phyloP scores from a whole-genome alignment of 495 filamentous ascomycete genomes.

The Trichoderma parareesei region DNA sequence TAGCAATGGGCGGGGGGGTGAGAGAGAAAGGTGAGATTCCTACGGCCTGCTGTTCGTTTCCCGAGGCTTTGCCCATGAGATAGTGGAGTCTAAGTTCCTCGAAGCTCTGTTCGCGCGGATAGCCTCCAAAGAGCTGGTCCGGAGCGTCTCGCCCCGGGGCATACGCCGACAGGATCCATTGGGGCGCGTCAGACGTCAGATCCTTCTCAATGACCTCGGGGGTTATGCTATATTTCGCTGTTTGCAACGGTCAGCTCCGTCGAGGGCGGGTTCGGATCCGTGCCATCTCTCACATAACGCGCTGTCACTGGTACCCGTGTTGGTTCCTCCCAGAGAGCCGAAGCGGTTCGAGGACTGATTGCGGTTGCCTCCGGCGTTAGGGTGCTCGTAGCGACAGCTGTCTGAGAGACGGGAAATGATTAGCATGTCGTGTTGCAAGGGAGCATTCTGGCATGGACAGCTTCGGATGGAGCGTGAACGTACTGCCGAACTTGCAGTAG shows the following conservation, averaged over 20 bases:
- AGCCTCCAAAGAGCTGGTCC: conserved; percentile 70
- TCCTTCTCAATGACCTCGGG: conserved; percentile 52
- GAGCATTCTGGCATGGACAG: not conserved
- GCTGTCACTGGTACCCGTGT: not conserved
- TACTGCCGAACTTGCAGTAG: conserved; percentile 62
- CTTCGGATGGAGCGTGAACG: conserved; percentile 13
- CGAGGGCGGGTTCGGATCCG: not conserved
- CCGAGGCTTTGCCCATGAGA: conserved; percentile 48
- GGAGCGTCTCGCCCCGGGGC: conserved; percentile 65
- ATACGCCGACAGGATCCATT: conserved; percentile 81
- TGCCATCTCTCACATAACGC: conserved; percentile 8
- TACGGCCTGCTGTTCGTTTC: conserved; percentile 57
- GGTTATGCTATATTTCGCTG: conserved; percentile 41
- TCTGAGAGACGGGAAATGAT: conserved; percentile 17
- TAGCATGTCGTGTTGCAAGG: not conserved
- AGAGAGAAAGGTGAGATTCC: conserved; percentile 12
- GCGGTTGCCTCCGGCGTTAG: conserved; percentile 21
- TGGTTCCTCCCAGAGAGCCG: conserved; percentile 20
- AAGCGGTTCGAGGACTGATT: conserved; percentile 30
- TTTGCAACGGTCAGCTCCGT: not conserved
- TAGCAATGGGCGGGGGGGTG: not conserved
- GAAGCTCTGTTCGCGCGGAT: conserved; percentile 68
- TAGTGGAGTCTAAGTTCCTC: conserved; percentile 72
- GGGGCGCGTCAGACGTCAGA: conserved; percentile 58
- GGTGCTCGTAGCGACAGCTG: conserved; percentile 40